phyloP scores from a whole-genome alignment of 805 yeast genomes.

The Saccharomycopsis sp. region DNA sequence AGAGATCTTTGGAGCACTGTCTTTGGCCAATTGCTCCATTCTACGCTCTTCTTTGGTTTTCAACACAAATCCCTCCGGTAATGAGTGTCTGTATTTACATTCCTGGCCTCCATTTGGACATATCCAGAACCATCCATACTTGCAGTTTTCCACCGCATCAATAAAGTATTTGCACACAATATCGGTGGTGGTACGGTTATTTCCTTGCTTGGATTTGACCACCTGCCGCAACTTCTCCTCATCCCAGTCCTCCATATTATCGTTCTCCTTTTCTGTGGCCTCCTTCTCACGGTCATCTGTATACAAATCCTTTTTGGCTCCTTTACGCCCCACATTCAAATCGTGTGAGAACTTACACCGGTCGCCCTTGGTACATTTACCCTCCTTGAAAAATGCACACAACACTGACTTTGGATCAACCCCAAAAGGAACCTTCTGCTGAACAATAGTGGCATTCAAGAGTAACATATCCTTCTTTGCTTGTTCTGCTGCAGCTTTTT shows the following conservation, averaged over 20 bases:
- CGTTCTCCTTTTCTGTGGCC: constrained; percentile 53
- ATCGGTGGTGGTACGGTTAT: constrained; percentile 89
- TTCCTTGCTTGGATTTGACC: constrained; percentile 87
- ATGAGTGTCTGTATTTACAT: constrained; percentile 91
- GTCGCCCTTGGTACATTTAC: constrained; percentile 73
- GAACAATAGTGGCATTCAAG: constrained; percentile 51
- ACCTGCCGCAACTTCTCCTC: constrained; percentile 89
- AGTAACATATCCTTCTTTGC: constrained; percentile 80
- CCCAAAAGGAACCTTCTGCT: constrained; percentile 90
- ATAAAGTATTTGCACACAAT: constrained; percentile 90
- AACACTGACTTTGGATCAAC: constrained; percentile 93
- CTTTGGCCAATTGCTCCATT: constrained; percentile 78
- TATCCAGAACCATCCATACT: constrained; percentile 98
- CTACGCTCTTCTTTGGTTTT: constrained; percentile 95
- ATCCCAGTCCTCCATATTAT: constrained; percentile 96
- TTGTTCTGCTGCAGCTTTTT: constrained; percentile 84
- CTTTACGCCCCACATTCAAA: constrained; percentile 75
- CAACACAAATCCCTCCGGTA: constrained; percentile 94
- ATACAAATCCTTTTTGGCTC: constrained; percentile 85
- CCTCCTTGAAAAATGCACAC: constrained; percentile 84
- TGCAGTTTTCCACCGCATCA: constrained; percentile 94
- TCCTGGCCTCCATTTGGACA: constrained; percentile 93
- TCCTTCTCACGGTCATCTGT: constrained; percentile 68
- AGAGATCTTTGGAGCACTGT: constrained; percentile 81
- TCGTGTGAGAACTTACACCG: constrained; percentile 94